phyloP scores from a whole-genome alignment of 176 grass and related monocot genomes.

The Elaeis guineensis region DNA sequence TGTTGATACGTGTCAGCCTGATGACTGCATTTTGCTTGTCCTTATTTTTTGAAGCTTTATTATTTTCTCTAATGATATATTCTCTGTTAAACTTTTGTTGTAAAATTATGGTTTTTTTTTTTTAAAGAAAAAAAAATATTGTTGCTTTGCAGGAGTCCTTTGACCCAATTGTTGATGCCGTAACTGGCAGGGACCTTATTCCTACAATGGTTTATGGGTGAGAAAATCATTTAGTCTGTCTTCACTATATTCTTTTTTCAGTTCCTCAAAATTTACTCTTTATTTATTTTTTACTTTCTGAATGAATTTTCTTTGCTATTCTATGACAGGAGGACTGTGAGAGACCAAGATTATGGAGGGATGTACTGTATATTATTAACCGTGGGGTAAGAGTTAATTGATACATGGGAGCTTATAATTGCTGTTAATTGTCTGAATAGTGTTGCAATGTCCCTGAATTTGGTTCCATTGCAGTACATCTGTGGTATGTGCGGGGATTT shows the following conservation, averaged over 20 bases:
- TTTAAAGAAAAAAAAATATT: slow-evolving; percentile 6
- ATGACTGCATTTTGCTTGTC: too few relatives aligned
- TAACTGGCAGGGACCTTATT: slow-evolving; percentile 81
- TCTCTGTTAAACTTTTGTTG: too few relatives aligned
- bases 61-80: too few relatives aligned
- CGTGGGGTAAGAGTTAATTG: slow-evolving; percentile 39
- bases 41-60: too few relatives aligned
- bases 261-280: too few relatives aligned
- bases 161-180: slow-evolving; percentile 73
- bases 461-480: slow-evolving; percentile 37
- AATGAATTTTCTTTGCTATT: slow-evolving; percentile 15
- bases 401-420: too few relatives aligned
- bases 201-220: slow-evolving; percentile 97
- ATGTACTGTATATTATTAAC: slow-evolving; percentile 86
- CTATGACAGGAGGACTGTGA: slow-evolving; percentile 54
- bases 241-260: not conserved
- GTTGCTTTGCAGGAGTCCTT: slow-evolving; percentile 66
- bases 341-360: slow-evolving; percentile 80
- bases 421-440: too few relatives aligned
- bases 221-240: not conserved
- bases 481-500: slow-evolving; percentile 67
- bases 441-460: not conserved
- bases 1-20: too few relatives aligned
- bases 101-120: not conserved
- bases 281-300: slow-evolving; percentile 1